Conservation (phyloP, 192 early-diverging fungal species). For the Allomyces macrogynus region DNA sequence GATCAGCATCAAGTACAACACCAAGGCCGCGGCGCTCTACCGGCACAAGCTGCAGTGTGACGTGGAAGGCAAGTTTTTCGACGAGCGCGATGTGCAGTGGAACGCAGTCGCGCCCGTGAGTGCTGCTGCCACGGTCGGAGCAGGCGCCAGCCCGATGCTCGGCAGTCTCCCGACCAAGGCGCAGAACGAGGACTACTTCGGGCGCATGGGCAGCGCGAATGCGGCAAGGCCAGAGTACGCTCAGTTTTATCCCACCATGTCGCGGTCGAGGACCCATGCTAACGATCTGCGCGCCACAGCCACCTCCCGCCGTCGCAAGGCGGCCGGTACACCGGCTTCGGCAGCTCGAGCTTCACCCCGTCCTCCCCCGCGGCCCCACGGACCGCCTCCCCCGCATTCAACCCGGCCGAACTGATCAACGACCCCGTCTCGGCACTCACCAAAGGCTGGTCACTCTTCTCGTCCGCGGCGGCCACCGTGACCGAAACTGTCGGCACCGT, state of each 20-base stretch:
- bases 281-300: neutral
- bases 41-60: conserved; percentile 69
- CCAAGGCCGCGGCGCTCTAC: conserved; percentile 63
- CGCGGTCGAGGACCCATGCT: no score
- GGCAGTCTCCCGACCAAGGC: conserved; percentile 14
- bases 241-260: neutral
- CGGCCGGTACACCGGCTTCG: conserved; percentile 55
- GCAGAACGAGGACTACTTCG: conserved; percentile 64
- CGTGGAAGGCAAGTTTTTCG: conserved; percentile 32
- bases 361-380: conserved; percentile 5
- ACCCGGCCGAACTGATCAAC: conserved; percentile 39
- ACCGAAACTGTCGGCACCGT: neutral
- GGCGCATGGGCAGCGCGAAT: conserved; percentile 36
- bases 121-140: neutral
- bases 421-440: conserved; percentile 43
- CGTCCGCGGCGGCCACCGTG: conserved; percentile 2
- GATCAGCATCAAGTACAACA: conserved; percentile 31
- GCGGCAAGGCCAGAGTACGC: conserved; percentile 20
- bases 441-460: conserved; percentile 45
- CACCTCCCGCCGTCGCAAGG: conserved; percentile 51
- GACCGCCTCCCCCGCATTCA: conserved; percentile 9
- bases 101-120: no score
- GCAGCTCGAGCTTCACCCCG: conserved; percentile 21
- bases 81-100: neutral
- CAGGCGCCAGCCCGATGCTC: neutral